A percentile compares a stretch with the other conserved stretches of the same genome.
These are phyloP conservation scores for Corymbia maculata DNA, from an alignment of 345 rosid genomes.

Conservation along the genomic window DNA sequence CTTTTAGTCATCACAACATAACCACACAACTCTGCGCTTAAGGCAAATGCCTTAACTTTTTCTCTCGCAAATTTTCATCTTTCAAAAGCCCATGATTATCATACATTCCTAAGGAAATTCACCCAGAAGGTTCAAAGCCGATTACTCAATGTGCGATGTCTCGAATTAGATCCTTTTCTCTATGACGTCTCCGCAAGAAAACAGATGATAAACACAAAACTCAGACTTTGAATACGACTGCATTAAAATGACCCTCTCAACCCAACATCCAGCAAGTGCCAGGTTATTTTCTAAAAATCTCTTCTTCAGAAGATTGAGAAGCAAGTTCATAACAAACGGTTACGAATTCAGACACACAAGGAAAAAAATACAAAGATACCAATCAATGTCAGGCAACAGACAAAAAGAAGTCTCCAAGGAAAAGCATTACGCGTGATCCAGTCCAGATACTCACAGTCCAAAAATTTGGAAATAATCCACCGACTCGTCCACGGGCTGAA, in stretches of 20 bases:
- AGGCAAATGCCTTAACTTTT: background rate
- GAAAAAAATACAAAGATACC: background rate
- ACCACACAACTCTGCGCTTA: background rate
- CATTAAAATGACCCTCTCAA: background rate
- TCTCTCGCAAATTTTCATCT: background rate
- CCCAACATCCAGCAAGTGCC: background rate
- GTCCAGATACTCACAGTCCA: constrained; percentile 51
- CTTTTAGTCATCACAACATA: background rate
- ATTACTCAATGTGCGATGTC: background rate
- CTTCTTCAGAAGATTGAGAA: background rate
- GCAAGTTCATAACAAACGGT: background rate
- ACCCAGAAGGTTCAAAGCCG: background rate
- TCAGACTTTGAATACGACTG: background rate
- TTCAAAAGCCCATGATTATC: background rate
- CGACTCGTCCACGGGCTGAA: constrained; percentile 78
- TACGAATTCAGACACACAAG: background rate
- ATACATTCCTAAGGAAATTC: background rate
- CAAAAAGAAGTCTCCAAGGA: background rate
- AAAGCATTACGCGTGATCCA: background rate
- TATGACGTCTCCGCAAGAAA: background rate
- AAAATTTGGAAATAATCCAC: constrained; percentile 72
- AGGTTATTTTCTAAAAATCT: background rate
- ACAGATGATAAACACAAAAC: background rate
- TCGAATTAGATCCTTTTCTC: background rate
- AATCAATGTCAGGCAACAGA: background rate